phyloP scores from a whole-genome alignment of 2,329 filamentous ascomycete species.

The Alternaria conjuncta region DNA sequence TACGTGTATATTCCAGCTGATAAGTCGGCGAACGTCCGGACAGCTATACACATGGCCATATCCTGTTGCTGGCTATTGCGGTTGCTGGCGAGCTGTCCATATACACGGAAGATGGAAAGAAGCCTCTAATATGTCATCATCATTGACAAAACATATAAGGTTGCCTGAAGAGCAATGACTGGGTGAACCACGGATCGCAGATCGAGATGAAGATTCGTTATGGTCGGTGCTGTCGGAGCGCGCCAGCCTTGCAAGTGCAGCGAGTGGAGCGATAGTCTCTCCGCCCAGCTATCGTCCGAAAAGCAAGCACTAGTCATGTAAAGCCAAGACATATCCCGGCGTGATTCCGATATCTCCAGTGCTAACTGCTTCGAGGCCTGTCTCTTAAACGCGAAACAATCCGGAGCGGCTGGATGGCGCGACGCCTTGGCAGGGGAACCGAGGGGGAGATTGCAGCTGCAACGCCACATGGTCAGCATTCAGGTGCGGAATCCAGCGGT shows the following conservation, averaged over 20 bases:
- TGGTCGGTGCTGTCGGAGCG: background rate
- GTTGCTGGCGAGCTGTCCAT: background rate
- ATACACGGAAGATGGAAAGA: background rate
- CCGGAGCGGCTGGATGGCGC: background rate
- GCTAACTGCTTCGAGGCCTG: background rate
- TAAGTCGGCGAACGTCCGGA: background rate
- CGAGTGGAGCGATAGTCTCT: background rate
- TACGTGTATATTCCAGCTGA: background rate
- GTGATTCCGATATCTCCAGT: background rate
- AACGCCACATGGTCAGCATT: background rate
- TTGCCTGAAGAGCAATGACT: conserved; percentile 3
- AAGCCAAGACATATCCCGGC: background rate
- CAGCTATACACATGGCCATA: background rate
- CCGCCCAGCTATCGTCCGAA: background rate
- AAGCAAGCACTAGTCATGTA: conserved; percentile 1
- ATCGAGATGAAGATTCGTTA: background rate
- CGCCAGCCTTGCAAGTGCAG: background rate
- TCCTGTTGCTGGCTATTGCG: background rate
- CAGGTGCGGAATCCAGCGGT: background rate
- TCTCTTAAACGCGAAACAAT: conserved; percentile 8
- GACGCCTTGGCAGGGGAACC: conserved; percentile 16
- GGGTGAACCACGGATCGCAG: background rate
- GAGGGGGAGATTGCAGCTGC: conserved; percentile 4
- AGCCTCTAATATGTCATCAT: background rate
- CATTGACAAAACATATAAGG: background rate